Evolutionary conservation across 352 stramenopile species (phyloP).

Genomic region (Globisporangium perplexum): DNA sequence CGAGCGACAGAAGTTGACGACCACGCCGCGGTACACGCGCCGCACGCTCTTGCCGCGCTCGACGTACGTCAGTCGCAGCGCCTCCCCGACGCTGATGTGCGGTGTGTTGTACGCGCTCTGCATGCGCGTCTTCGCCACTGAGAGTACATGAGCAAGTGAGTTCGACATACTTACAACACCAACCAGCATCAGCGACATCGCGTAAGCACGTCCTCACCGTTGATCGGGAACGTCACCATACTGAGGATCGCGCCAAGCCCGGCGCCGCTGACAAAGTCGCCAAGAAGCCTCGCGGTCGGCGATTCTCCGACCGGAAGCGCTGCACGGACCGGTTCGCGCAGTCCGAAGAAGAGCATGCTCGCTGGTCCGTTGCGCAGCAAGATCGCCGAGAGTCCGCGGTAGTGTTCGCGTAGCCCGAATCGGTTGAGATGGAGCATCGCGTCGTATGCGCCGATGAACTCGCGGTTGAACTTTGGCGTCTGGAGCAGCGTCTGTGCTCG

Average conservation of each 20-base stretch:
- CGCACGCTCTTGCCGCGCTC: constrained; percentile 57
- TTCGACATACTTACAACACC: not conserved
- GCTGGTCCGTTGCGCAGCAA: constrained; percentile 78
- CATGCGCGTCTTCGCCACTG: constrained; percentile 78
- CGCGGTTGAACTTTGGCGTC: constrained; percentile 81
- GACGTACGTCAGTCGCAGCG: constrained; percentile 60
- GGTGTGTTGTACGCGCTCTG: constrained; percentile 70
- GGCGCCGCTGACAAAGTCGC: constrained; percentile 83
- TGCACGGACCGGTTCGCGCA: constrained; percentile 68
- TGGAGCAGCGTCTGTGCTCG: constrained; percentile 83
- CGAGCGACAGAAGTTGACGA: constrained; percentile 87
- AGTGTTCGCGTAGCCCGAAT: constrained; percentile 75
- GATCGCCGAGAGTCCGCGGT: constrained; percentile 74
- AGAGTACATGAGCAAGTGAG: not conserved
- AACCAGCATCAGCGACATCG: too few relatives aligned
- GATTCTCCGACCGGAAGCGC: constrained; percentile 50
- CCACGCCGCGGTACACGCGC: constrained; percentile 78
- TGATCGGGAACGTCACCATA: constrained; percentile 81
- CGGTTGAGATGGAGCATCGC: constrained; percentile 77
- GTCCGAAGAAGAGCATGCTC: constrained; percentile 84
- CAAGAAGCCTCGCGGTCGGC: constrained; percentile 34
- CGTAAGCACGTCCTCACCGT: constrained; percentile 28
- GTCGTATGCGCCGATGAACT: constrained; percentile 73
- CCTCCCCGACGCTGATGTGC: constrained; percentile 51
- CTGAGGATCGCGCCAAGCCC: constrained; percentile 82